These are phyloP conservation scores for Cystobasidiaceae sp. DNA, from an alignment of 1,284 basidiomycete genomes.

Conservation along the genomic window DNA sequence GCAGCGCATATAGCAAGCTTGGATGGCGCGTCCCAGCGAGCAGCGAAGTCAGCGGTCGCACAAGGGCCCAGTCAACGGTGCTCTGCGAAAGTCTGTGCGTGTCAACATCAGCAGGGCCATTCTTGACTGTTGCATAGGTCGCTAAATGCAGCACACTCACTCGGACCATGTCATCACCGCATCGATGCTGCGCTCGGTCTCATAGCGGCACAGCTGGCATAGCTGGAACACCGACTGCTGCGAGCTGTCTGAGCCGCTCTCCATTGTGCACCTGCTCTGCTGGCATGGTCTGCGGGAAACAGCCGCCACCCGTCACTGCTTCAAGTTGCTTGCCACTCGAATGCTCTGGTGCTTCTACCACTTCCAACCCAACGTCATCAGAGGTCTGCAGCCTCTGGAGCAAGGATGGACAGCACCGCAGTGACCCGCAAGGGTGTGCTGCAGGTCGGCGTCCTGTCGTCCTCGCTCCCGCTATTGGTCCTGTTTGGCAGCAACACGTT, in stretches of 20 bases:
- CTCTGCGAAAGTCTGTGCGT: background rate
- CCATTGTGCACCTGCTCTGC: no score
- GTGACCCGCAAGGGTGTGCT: constrained; percentile 9
- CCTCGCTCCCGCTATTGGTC: constrained; percentile 10
- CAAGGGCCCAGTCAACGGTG: constrained; percentile 37
- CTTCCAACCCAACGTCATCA: no score
- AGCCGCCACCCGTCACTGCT: no score
- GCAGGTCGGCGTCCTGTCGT: constrained; percentile 6
- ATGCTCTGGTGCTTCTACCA: background rate
- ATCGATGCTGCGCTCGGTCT: constrained; percentile 8
- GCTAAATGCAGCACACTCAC: background rate
- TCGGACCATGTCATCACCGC: constrained; percentile 9
- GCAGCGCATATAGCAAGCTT: constrained; percentile 36
- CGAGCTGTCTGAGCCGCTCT: background rate
- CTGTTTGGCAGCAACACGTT: constrained; percentile 13
- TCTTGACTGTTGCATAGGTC: background rate
- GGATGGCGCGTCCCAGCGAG: constrained; percentile 33
- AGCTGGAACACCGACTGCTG: constrained; percentile 1
- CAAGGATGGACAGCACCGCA: background rate
- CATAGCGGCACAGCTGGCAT: constrained; percentile 8
- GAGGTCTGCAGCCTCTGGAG: no score
- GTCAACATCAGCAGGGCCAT: background rate
- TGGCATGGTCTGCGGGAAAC: no score
- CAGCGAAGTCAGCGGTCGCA: constrained; percentile 33
- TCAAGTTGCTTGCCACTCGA: no score